These are phyloP conservation scores for Chrysoporthe austroafricana DNA, from an alignment of 2,329 filamentous ascomycete genomes.

Conservation along the genomic window DNA sequence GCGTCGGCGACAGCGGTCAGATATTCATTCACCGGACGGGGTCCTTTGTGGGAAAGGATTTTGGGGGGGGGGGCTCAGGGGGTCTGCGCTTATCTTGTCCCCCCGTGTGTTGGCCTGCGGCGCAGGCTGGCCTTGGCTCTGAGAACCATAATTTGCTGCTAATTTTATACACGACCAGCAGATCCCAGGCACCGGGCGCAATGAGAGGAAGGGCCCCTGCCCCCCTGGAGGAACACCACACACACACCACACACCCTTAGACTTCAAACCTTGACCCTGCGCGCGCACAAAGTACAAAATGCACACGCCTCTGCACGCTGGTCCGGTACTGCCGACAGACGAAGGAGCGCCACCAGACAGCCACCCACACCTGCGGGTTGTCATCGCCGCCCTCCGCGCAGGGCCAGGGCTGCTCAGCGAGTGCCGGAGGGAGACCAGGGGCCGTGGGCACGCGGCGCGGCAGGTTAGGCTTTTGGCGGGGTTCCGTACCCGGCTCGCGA, in stretches of 20 bases:
- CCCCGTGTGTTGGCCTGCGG: neutral
- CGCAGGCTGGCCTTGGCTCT: conserved; percentile 8
- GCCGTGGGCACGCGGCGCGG: neutral
- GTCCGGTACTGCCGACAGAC: conserved; percentile 1
- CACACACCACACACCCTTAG: neutral
- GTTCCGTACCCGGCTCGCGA: conserved; percentile 1
- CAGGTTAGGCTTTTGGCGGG: neutral
- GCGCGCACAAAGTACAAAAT: neutral
- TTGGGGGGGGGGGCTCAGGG: neutral
- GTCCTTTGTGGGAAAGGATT: neutral
- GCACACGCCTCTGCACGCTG: neutral
- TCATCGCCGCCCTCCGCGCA: neutral
- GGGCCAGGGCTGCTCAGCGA: neutral
- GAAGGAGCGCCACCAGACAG: conserved; percentile 6
- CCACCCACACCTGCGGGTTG: neutral
- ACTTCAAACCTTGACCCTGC: conserved; percentile 4
- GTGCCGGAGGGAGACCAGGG: neutral
- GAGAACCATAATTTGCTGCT: conserved; percentile 23
- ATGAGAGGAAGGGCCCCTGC: neutral
- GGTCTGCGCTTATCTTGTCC: conserved; percentile 21
- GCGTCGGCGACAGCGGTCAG: conserved; percentile 10
- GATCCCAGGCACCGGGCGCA: neutral
- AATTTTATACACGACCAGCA: conserved; percentile 22
- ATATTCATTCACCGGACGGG: neutral
- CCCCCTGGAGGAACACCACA: neutral